Evolutionary conservation across 345 rosid species (phyloP).

Genomic region (Citrus sp.): DNA sequence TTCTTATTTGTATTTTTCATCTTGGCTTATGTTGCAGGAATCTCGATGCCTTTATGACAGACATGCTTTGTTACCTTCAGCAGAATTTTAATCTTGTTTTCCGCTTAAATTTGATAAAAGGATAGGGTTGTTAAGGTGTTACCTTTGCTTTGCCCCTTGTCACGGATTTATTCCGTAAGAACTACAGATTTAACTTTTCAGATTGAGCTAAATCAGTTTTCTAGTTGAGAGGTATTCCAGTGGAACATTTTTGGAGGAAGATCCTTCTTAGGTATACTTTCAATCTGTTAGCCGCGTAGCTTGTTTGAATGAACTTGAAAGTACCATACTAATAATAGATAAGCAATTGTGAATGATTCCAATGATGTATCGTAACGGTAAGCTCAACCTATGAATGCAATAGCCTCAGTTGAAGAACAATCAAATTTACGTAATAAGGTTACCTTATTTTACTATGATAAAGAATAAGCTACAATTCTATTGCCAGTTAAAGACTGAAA

Average conservation of each 20-base stretch:
- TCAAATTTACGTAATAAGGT: too few relatives aligned
- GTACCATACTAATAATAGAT: background rate
- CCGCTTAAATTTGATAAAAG: conserved; percentile 3
- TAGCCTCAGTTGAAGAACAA: background rate
- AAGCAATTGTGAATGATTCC: background rate
- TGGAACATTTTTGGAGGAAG: background rate
- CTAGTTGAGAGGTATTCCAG: background rate
- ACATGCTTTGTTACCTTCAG: background rate
- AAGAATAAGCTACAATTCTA: too few relatives aligned
- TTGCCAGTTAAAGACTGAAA: too few relatives aligned
- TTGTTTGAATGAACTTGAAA: background rate
- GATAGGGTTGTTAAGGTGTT: background rate
- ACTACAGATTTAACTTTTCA: background rate
- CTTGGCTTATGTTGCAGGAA: conserved; percentile 15
- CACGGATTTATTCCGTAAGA: background rate
- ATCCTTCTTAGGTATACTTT: background rate
- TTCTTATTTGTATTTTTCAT: background rate
- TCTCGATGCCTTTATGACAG: conserved; percentile 32
- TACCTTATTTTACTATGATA: too few relatives aligned
- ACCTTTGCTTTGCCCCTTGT: background rate
- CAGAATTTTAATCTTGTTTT: background rate
- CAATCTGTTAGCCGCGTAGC: background rate
- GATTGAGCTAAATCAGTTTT: background rate
- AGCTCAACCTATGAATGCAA: background rate
- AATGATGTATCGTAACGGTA: background rate